Conservation (phyloP, 1,284 basidiomycete genomes). For the Ceratobasidium sp. region DNA sequence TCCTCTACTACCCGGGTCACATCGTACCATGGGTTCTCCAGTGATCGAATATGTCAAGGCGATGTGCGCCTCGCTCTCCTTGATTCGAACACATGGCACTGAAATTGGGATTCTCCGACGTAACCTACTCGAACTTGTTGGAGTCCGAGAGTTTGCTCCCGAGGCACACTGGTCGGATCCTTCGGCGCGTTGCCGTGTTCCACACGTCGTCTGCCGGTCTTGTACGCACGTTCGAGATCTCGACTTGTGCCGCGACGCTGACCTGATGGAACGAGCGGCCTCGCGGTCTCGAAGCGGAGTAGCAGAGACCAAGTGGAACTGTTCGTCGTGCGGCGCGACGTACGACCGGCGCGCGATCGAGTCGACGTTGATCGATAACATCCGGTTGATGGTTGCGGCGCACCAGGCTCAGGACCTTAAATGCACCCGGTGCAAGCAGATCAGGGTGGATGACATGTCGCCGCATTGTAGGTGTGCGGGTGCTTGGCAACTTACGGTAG, state of each 20-base stretch:
- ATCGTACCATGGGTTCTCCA: conserved; percentile 82
- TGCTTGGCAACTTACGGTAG: conserved; percentile 78
- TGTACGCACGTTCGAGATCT: conserved; percentile 94
- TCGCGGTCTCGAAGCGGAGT: conserved; percentile 58
- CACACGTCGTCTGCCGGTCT: conserved; percentile 90
- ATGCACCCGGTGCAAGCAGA: conserved; percentile 90
- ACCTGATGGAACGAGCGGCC: conserved; percentile 72
- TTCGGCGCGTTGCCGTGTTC: conserved; percentile 90
- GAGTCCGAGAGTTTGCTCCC: conserved; percentile 88
- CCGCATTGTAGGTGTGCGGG: conserved; percentile 92
- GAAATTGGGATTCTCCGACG: conserved; percentile 92
- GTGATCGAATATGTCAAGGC: conserved; percentile 94
- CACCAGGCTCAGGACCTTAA: conserved; percentile 92
- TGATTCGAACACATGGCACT: conserved; percentile 83
- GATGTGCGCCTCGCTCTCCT: conserved; percentile 82
- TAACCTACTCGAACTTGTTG: conserved; percentile 90
- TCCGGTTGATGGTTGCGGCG: conserved; percentile 78
- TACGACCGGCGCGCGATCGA: conserved; percentile 92
- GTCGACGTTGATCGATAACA: conserved; percentile 84
- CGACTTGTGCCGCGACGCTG: conserved; percentile 95
- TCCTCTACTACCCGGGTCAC: conserved; percentile 89
- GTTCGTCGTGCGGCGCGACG: conserved; percentile 82
- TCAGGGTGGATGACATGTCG: conserved; percentile 89
- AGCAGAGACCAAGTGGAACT: conserved; percentile 69
- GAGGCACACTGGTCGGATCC: conserved; percentile 92